Base-by-base conservation (phyloP, 2,329 filamentous ascomycete genomes). In the Sporothrix curviconia region DNA sequence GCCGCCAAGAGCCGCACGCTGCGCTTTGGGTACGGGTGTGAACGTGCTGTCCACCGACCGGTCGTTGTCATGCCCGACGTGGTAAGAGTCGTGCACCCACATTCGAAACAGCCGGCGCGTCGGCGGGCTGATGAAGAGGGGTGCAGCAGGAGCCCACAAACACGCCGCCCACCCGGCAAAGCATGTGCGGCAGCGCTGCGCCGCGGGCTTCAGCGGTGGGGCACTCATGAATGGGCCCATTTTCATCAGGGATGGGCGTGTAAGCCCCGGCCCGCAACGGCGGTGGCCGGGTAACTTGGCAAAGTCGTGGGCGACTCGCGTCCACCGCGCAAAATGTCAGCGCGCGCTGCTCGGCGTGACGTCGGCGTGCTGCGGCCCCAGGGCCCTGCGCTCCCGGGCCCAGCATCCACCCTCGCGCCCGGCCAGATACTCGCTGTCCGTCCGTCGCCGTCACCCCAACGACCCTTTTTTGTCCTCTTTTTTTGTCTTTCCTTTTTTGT, bases 171-270 rank as follows among this genome's bases (percentile, higher is more conserved):
- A 67, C 66, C n/a, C n/a, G n/a, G 19, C 71, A 71, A 49, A 79
- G 64, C 19, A 79, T 66, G 50, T 63, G 64, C 4, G 71, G 71
- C 30, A 80, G 64, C 1, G 71, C 70, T 12, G 66, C 60, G 73
- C 76, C 9, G 79, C 64, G 1, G 74, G 72, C 9, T 72, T 69
- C 5, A 79, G 63, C 7, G 69, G 70, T 19, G 73, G 66, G 4
- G 79, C 67, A 56, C 78, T 77, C 73, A 78, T 78, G 43, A 78
- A 66, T n/a, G n/a, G n/a, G 8, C 75, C 76, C 72, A 78, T 78
- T 64, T 78, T 79, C 60, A 77, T 74, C 17, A 73, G 67, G 22
- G 78, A 76, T 78, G 44, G 44, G 56, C 39, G 22, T 34, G 8
- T 51, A 19, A 5, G 47, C 32, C 32, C 19, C 32, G 12, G 47